Percentiles rank a stretch among this genome's conserved stretches.
These are phyloP conservation scores for Didymella pomorum DNA, from an alignment of 2,329 filamentous ascomycete genomes.

Conservation along the genomic window DNA sequence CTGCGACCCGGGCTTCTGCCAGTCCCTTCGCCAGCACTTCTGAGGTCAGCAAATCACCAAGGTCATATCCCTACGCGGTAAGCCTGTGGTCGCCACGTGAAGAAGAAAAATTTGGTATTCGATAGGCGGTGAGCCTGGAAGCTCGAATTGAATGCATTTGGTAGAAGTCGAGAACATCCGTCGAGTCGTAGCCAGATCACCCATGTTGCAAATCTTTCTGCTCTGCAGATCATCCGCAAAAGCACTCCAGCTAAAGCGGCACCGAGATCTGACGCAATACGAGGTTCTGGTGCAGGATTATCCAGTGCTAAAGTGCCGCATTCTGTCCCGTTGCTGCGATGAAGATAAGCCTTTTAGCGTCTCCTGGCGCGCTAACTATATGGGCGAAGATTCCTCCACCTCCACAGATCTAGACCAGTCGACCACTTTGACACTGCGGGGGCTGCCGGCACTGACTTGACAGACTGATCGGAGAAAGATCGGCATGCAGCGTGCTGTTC, in stretches of 20 bases:
- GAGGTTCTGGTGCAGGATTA: not conserved
- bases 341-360: slow-evolving; percentile 14
- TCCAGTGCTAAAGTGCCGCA: slow-evolving; percentile 1
- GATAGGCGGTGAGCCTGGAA: not conserved
- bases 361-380: not conserved
- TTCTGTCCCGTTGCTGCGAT: not conserved
- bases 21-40: not conserved
- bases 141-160: not conserved
- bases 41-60: not conserved
- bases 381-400: slow-evolving; percentile 2
- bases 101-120: not conserved
- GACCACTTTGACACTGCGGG: slow-evolving; percentile 3
- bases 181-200: no score
- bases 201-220: not conserved
- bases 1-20: not conserved
- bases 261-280: not conserved
- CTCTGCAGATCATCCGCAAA: not conserved
- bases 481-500: slow-evolving; percentile 6
- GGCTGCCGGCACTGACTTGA: not conserved
- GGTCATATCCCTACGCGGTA: not conserved
- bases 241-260: not conserved
- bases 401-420: slow-evolving; percentile 18
- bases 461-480: slow-evolving; percentile 6
- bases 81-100: not conserved
- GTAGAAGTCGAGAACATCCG: not conserved